Conservation (phyloP, 768 basidiomycete genomes). For the Gymnopilus dilepis region DNA sequence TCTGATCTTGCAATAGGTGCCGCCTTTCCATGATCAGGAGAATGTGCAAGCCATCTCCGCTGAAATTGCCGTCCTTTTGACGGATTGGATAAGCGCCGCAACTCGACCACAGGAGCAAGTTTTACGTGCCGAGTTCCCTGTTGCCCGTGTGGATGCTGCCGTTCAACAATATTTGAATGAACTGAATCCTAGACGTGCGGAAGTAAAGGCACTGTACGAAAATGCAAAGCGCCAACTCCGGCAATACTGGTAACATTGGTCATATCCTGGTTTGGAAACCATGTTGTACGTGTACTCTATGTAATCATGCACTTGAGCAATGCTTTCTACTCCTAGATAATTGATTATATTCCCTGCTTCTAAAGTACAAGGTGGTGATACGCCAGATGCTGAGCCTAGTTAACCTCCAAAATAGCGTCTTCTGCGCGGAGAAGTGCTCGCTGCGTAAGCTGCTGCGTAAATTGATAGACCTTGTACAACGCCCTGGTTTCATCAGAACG, state of each 20-base stretch:
- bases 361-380: background rate
- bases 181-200: slow-evolving; percentile 61
- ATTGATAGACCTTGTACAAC: slow-evolving; percentile 68
- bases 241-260: slow-evolving; percentile 62
- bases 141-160: slow-evolving; percentile 73
- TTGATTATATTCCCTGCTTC: slow-evolving; percentile 1
- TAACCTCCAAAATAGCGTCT: slow-evolving; percentile 81
- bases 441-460: slow-evolving; percentile 65
- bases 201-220: slow-evolving; percentile 72
- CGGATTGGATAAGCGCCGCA: slow-evolving; percentile 83
- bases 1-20: slow-evolving; percentile 52
- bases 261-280: slow-evolving; percentile 11
- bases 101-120: slow-evolving; percentile 71
- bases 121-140: slow-evolving; percentile 73
- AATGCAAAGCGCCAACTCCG: slow-evolving; percentile 72
- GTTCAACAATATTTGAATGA: slow-evolving; percentile 79
- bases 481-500: slow-evolving; percentile 51
- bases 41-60: slow-evolving; percentile 82
- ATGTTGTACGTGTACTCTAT: slow-evolving; percentile 20
- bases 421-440: slow-evolving; percentile 72
- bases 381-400: slow-evolving; percentile 27
- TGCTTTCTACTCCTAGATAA: slow-evolving; percentile 14
- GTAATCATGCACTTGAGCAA: slow-evolving; percentile 11
- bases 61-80: slow-evolving; percentile 80
- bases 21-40: slow-evolving; percentile 81